Base-by-base conservation (phyloP, 1,284 basidiomycete species). In the Boletus hoseneyae region DNA sequence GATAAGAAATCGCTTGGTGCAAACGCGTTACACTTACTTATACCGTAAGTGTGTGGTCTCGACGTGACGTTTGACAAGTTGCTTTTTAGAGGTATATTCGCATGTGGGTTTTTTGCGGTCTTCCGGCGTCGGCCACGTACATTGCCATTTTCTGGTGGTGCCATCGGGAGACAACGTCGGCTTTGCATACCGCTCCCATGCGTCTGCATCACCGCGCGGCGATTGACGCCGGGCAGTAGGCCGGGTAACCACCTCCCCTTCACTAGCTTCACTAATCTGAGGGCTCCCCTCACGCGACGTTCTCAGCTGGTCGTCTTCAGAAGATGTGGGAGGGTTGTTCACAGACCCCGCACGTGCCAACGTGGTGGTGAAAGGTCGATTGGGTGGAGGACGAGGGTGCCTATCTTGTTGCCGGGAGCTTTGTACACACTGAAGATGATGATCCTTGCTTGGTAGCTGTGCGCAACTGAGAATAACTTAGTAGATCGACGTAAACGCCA, bases 21-120 rank as follows among this genome's bases (percentile, higher is more conserved):
- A 53, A 43, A 46, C 45, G 43, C 38, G 46, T 40, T 47, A 45
- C 33, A 66, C 78, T 53, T 53, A 82, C 84, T 79, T 82, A 58
- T 78, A 74, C 46, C 76, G 72, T 40, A 87, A 62, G 61, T 86
- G 84, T 25, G 76, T 78, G 12, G 78, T 79, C 63, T 83, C 76
- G 48, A 87, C 73, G 62, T 87, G 84, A 27, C 84, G 74, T 61
- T 84, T 84, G 52, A 86, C 79, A 33, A 83, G 71, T 62, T 85
- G 83, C 61, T 82, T 83, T 59, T 83, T 82, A 18, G 76, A 74
- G 23, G 61, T 65, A 56, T 84, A 86, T 15, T 69, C 66, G 60
- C 84, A 85, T 35, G 52, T 63, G 38, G 60, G 55, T 36, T 62
- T 62, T 45, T 65, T 68, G 44, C 60, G 61, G 27, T 68, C 68